phyloP scores from a whole-genome alignment of 495 filamentous ascomycete genomes.

The Trichoderma gamsii region DNA sequence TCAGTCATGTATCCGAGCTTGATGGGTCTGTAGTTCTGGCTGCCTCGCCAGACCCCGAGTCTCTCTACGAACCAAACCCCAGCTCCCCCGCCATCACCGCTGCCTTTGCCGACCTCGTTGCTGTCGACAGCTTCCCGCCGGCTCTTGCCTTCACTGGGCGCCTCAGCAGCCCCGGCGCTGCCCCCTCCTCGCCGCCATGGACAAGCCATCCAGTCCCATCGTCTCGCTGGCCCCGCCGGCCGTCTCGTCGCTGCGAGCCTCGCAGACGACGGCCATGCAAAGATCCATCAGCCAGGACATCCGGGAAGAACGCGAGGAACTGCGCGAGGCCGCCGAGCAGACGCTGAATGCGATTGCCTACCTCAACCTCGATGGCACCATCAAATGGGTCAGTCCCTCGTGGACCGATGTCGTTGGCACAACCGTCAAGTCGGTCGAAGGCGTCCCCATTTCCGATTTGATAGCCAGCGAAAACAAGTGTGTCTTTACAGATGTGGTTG shows the following conservation, averaged over 20 bases:
- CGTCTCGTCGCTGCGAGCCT: constrained; percentile 43
- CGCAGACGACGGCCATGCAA: constrained; percentile 44
- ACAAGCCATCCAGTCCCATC: constrained; percentile 26
- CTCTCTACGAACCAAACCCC: constrained; percentile 19
- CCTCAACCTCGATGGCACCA: constrained; percentile 76
- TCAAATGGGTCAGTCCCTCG: constrained; percentile 95
- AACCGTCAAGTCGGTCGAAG: constrained; percentile 61
- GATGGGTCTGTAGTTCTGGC: constrained; percentile 45
- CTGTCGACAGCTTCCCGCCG: background rate
- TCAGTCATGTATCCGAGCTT: constrained; percentile 45
- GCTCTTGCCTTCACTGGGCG: background rate
- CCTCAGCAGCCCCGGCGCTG: background rate
- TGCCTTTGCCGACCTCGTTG: background rate
- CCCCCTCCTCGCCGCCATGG: constrained; percentile 13
- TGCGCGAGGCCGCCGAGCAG: constrained; percentile 93
- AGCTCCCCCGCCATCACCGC: background rate
- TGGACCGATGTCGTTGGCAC: constrained; percentile 92
- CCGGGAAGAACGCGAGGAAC: constrained; percentile 74
- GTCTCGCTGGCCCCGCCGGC: constrained; percentile 40
- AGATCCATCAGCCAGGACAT: constrained; percentile 50
- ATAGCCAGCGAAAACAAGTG: constrained; percentile 66
- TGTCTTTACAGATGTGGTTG: constrained; percentile 73
- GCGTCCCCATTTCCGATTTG: constrained; percentile 72
- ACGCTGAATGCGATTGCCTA: constrained; percentile 93
- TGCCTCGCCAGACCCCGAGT: constrained; percentile 35